Base-by-base conservation (phyloP, 495 filamentous ascomycete genomes). In the Cercophora newfieldiana region DNA sequence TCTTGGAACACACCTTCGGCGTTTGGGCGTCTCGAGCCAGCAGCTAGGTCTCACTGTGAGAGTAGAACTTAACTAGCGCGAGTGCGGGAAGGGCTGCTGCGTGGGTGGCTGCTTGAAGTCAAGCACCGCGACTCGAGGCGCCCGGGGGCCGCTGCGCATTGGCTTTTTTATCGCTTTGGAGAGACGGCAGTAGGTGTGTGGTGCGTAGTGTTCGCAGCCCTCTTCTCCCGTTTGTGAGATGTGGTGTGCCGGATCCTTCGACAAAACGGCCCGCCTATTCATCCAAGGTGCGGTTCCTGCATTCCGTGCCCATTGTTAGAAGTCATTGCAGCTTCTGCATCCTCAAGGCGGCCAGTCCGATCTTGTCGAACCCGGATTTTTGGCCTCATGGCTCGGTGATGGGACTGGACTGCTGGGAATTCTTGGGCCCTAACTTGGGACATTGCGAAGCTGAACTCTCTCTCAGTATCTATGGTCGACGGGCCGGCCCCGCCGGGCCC, bases 161-260 rank as follows among this genome's bases (percentile, higher is more conserved):
- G 10, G 12, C 12, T 16, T 44, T 16, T 44, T 44, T 44, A n/a
- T n/a, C 37, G 37, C 10, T 44, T 44, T 7, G 5, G 50, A 53
- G 50, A 53, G 50, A 53, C 21, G 50, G 50, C 21, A 53, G 19
- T 53, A 19, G n/a, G n/a, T n/a, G n/a, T n/a, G n/a, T n/a, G n/a
- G n/a, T n/a, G n/a, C n/a, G n/a, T n/a, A n/a, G n/a, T 14, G 37
- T 44, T 44, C 12, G 37, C 37, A 44, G 37, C 37, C 37, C 37
- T 44, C 18, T 44, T 44, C 37, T 44, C 37, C n/a, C 37, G 37
- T 44, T 44, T 44, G 26, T 22, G 26, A 55, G 51, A 55, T 55
- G 26, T 55, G 51, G 51, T 28, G 55, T 58, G 55, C 55, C 25
- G 55, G 19, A 58, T 58, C 29, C 55, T 58, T 58, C 25, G 55